Evolutionary conservation across 2,329 filamentous ascomycete species (phyloP).

Genomic region (Trichoderma sp.): DNA sequence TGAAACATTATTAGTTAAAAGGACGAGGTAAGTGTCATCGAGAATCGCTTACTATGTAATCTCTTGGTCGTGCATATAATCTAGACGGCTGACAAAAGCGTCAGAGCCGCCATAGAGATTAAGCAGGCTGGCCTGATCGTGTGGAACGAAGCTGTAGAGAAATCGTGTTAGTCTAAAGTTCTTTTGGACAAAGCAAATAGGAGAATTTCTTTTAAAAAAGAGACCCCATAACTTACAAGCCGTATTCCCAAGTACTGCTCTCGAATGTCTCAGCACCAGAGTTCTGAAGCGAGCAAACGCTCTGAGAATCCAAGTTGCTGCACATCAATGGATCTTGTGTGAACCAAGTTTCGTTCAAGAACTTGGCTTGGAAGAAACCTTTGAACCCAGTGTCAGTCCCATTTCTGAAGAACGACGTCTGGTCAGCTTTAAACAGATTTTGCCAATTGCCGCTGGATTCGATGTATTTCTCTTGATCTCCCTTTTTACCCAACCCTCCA

Average conservation of each 20-base stretch:
- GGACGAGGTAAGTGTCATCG: neutral
- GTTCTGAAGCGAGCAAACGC: slow-evolving; percentile 58
- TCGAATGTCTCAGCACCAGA: slow-evolving; percentile 69
- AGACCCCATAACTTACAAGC: slow-evolving; percentile 49
- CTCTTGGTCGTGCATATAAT: slow-evolving; percentile 62
- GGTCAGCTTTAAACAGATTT: slow-evolving; percentile 61
- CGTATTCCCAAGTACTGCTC: slow-evolving; percentile 69
- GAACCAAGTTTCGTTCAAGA: slow-evolving; percentile 65
- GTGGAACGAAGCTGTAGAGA: slow-evolving; percentile 46
- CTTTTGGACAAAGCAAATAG: neutral
- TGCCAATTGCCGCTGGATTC: slow-evolving; percentile 62
- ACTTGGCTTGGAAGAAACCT: slow-evolving; percentile 69
- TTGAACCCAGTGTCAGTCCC: slow-evolving; percentile 61
- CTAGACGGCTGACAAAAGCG: slow-evolving; percentile 56
- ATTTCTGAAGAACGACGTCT: slow-evolving; percentile 51
- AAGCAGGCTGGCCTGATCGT: slow-evolving; percentile 54
- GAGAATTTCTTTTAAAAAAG: too few relatives aligned
- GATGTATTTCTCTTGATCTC: slow-evolving; percentile 59
- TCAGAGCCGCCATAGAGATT: slow-evolving; percentile 57
- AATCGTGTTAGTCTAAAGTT: neutral
- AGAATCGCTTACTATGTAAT: slow-evolving; percentile 34
- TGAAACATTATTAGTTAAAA: slow-evolving; percentile 38
- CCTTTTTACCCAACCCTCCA: slow-evolving; percentile 49
- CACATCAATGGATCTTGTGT: slow-evolving; percentile 67
- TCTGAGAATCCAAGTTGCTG: slow-evolving; percentile 50